Conservation (phyloP, 257 asterid genomes). For the Solanum rostratum region DNA sequence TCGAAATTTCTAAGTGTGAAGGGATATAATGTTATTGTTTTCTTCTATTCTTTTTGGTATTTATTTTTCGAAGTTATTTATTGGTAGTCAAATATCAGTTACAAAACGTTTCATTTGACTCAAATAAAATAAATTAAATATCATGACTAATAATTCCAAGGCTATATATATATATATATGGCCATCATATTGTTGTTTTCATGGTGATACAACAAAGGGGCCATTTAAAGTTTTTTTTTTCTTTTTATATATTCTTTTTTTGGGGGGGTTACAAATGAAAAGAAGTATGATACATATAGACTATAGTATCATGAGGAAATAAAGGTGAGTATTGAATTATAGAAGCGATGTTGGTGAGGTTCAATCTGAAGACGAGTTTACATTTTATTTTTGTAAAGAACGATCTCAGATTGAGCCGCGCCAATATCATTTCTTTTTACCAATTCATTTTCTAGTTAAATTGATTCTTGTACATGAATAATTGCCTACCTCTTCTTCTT, state of each 20-base stretch:
- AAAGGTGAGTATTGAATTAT: neutral
- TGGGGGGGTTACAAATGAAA: neutral
- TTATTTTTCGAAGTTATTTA: neutral
- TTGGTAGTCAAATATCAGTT: neutral
- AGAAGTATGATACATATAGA: neutral
- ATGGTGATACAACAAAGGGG: neutral
- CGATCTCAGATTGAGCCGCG: slow-evolving; percentile 97
- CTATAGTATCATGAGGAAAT: neutral
- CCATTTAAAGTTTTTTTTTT: neutral
- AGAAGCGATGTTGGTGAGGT: slow-evolving; percentile 91
- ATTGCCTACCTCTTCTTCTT: neutral
- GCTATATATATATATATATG: neutral
- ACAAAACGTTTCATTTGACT: neutral
- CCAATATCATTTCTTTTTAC: slow-evolving; percentile 64
- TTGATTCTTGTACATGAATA: neutral
- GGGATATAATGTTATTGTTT: neutral
- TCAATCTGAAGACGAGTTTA: slow-evolving; percentile 85
- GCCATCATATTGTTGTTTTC: neutral
- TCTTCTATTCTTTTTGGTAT: neutral
- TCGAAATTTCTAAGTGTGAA: neutral
- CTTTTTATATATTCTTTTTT: neutral
- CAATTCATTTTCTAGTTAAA: neutral
- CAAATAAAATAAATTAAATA: neutral
- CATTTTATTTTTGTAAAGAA: slow-evolving; percentile 26
- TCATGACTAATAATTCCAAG: neutral